Conservation (phyloP, 495 filamentous ascomycete genomes). For the Neurospora cerealis region DNA sequence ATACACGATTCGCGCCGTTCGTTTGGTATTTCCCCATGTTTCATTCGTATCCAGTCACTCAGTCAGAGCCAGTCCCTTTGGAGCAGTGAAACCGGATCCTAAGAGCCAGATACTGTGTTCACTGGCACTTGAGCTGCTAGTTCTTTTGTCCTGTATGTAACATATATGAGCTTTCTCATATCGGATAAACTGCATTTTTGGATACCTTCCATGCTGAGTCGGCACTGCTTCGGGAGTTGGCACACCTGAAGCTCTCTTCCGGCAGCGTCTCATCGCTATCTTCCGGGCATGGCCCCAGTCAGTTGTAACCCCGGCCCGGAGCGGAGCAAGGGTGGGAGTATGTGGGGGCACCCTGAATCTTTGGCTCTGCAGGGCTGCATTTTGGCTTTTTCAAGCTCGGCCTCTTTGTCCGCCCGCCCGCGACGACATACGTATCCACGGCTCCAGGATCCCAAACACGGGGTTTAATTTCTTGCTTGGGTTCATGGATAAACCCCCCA, state of each 20-base stretch:
- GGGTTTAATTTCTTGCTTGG: background rate
- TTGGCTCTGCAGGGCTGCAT: slow-evolving; percentile 6
- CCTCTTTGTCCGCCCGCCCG: background rate
- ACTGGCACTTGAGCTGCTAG: background rate
- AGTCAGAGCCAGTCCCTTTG: background rate
- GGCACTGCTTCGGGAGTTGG: background rate
- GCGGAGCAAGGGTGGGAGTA: background rate
- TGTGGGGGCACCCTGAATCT: background rate
- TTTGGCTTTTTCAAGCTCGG: background rate
- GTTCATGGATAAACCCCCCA: background rate
- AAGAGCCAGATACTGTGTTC: background rate
- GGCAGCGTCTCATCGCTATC: background rate
- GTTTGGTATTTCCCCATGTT: background rate
- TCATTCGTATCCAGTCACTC: background rate
- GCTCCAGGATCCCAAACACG: background rate
- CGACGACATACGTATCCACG: background rate
- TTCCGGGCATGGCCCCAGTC: background rate
- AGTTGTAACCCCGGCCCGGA: background rate
- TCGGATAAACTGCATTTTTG: background rate
- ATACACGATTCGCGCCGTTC: background rate
- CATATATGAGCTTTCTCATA: background rate
- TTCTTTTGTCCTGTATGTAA: background rate
- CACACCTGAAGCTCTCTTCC: background rate
- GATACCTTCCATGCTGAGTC: background rate
- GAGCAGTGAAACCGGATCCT: background rate